A percentile compares a stretch with the other conserved stretches of the same genome.
Conservation (phyloP, 2,329 filamentous ascomycete genomes). For the Zymoseptoria ardabiliae region DNA sequence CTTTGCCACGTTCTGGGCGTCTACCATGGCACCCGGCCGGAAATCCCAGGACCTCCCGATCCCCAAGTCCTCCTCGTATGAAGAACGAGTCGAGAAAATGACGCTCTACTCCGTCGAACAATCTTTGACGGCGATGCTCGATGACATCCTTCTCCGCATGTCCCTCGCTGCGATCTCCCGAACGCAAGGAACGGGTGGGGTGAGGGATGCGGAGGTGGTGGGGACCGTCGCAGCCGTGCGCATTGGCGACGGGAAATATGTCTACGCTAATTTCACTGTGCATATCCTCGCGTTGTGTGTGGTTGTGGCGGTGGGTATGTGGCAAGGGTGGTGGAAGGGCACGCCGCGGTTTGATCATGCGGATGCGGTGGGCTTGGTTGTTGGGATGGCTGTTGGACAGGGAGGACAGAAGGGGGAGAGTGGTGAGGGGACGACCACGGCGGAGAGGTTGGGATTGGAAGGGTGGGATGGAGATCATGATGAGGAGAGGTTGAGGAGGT, state of each 20-base stretch:
- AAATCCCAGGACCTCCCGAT: not conserved
- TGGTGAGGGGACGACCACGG: not conserved
- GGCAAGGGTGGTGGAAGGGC: not conserved
- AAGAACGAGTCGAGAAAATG: not conserved
- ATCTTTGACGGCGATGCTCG: not conserved
- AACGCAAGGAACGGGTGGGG: not conserved
- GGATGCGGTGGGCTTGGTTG: not conserved
- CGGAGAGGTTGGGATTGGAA: not conserved
- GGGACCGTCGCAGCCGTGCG: not conserved
- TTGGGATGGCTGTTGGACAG: not conserved
- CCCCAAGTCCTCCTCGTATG: not conserved
- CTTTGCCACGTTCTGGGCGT: not conserved
- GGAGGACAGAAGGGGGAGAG: not conserved
- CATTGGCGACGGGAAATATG: not conserved
- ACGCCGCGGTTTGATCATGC: not conserved
- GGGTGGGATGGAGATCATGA: not conserved
- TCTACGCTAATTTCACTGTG: not conserved
- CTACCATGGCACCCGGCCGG: not conserved
- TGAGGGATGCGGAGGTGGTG: not conserved
- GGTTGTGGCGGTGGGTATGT: not conserved
- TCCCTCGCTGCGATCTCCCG: not conserved
- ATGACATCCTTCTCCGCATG: slow-evolving; percentile 3
- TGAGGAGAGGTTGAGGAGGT: not conserved
- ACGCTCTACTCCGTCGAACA: not conserved
- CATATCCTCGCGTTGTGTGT: not conserved